These are phyloP conservation scores for Fraxinus excelsior DNA, from an alignment of 257 asterid genomes.

Conservation along the genomic window DNA sequence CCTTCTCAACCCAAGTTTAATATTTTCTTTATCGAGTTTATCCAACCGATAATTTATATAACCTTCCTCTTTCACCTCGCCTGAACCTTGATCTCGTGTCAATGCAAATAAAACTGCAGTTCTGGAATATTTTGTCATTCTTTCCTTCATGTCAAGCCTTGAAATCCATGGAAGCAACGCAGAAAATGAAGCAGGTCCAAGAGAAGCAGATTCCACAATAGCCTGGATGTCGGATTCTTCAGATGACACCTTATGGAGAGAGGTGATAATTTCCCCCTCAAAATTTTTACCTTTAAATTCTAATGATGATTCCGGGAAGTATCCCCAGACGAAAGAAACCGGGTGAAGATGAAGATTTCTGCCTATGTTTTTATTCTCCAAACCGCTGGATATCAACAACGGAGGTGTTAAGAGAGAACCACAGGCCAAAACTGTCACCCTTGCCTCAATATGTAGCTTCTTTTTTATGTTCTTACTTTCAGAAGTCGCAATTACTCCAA, in stretches of 20 bases:
- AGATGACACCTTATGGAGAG: slow-evolving; percentile 61
- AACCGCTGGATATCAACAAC: slow-evolving; percentile 62
- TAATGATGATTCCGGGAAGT: slow-evolving; percentile 62
- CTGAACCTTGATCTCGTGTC: slow-evolving; percentile 64
- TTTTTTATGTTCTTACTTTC: slow-evolving; percentile 34
- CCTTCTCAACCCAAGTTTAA: slow-evolving; percentile 59
- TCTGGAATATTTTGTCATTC: slow-evolving; percentile 63
- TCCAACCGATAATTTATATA: slow-evolving; percentile 40
- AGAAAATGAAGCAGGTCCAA: slow-evolving; percentile 75
- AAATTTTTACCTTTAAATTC: slow-evolving; percentile 58
- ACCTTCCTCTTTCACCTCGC: slow-evolving; percentile 61
- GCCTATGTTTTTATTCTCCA: slow-evolving; percentile 77
- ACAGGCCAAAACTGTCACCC: slow-evolving; percentile 63
- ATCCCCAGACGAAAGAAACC: slow-evolving; percentile 73
- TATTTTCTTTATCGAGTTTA: slow-evolving; percentile 55
- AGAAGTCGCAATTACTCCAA: slow-evolving; percentile 61
- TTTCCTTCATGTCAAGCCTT: slow-evolving; percentile 53
- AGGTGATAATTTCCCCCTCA: slow-evolving; percentile 85
- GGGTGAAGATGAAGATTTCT: slow-evolving; percentile 90
- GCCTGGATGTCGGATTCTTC: slow-evolving; percentile 46
- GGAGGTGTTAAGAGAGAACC: slow-evolving; percentile 90
- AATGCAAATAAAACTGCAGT: slow-evolving; percentile 66
- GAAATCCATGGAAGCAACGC: slow-evolving; percentile 69
- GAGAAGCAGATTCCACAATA: slow-evolving; percentile 59
- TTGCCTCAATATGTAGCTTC: slow-evolving; percentile 59